Evolutionary conservation across 129 eudicot species (phyloP).

Genomic region (Escallonia rubra): DNA sequence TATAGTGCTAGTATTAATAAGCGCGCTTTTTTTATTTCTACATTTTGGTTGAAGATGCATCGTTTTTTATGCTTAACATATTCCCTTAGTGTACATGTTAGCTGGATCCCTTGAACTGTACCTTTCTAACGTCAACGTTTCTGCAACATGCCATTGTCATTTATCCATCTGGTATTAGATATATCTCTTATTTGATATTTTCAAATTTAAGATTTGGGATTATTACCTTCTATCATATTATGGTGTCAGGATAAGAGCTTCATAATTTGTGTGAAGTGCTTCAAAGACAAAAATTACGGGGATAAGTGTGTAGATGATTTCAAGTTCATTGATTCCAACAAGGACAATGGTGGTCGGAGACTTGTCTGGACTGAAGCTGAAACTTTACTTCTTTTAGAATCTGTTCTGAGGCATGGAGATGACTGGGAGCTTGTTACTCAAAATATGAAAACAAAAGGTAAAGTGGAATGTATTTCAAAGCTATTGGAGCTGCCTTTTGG

Average conservation of each 20-base stretch:
- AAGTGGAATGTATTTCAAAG: constrained; percentile 83
- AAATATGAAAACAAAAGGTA: constrained; percentile 70
- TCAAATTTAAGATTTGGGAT: too few species aligned
- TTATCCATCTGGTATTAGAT: too few species aligned
- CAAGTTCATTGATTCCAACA: constrained; percentile 39
- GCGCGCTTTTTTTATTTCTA: too few species aligned
- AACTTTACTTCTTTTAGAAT: constrained; percentile 80
- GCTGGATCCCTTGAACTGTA: too few species aligned
- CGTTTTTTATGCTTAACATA: too few species aligned
- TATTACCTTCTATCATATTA: constrained; percentile 6
- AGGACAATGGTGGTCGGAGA: constrained; percentile 16
- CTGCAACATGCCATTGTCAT: too few species aligned
- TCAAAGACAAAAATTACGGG: constrained; percentile 50
- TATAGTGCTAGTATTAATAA: too few species aligned
- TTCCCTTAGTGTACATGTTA: too few species aligned
- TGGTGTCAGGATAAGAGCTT: constrained; percentile 50
- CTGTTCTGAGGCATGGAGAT: constrained; percentile 85
- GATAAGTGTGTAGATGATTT: constrained; percentile 60
- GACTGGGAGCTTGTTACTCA: constrained; percentile 93
- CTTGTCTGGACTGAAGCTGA: constrained; percentile 86
- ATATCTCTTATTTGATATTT: neutral
- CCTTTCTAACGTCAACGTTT: too few species aligned
- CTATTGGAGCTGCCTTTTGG: constrained; percentile 90
- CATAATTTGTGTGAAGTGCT: constrained; percentile 72
- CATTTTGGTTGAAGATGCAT: too few species aligned